Evolutionary conservation across 192 early-diverging fungal species (phyloP).

Genomic region (Coemansia sp.): DNA sequence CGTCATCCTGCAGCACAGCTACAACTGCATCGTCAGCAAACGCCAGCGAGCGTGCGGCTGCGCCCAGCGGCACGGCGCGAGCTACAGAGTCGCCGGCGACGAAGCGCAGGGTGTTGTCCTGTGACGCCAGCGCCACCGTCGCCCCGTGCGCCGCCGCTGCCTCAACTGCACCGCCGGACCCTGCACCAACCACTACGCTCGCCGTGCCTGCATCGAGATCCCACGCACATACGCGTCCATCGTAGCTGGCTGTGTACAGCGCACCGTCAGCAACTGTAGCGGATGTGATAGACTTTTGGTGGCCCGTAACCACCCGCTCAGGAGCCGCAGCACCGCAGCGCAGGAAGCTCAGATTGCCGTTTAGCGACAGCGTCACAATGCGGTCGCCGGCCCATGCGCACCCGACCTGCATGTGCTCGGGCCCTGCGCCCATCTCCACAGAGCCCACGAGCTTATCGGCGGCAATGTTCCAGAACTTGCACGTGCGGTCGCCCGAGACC

Average conservation of each 20-base stretch:
- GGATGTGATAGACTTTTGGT: conserved; percentile 78
- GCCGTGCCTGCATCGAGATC: conserved; percentile 46
- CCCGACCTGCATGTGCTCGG: conserved; percentile 91
- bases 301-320: conserved; percentile 59
- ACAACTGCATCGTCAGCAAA: conserved; percentile 9
- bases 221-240: conserved; percentile 88
- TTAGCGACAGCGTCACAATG: conserved; percentile 77
- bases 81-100: conserved; percentile 7
- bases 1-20: conserved; percentile 32
- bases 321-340: conserved; percentile 40
- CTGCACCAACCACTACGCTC: conserved; percentile 5
- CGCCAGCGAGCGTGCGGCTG: conserved; percentile 33
- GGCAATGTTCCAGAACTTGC: conserved; percentile 89
- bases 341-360: conserved; percentile 86
- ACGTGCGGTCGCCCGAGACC: conserved; percentile 82
- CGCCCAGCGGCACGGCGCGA: conserved; percentile 11
- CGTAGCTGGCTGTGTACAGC: conserved; percentile 87
- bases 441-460: conserved; percentile 66
- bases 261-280: conserved; percentile 54
- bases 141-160: conserved; percentile 13
- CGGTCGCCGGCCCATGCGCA: conserved; percentile 81
- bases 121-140: conserved; percentile 21
- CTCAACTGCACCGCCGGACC: conserved; percentile 14
- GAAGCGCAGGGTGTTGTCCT: conserved; percentile 43
- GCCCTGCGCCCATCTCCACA: conserved; percentile 49